A percentile compares a stretch with the other conserved stretches of the same genome.
Conservation (phyloP, 192 early-diverging fungal genomes). For the Oehlia diaphana region DNA sequence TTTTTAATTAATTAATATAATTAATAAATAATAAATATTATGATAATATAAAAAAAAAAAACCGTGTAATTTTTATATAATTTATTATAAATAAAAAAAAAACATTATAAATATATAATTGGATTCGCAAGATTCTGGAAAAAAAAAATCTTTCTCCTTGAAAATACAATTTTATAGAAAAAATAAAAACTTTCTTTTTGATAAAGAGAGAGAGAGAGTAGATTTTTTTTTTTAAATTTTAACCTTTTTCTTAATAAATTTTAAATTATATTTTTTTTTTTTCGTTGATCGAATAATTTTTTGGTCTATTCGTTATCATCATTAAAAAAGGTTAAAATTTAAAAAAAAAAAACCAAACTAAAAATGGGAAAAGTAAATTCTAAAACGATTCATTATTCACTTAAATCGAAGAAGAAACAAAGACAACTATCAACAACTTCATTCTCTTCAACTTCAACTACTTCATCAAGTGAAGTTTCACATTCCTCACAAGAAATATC, state of each 20-base stretch:
- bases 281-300: conserved; percentile 10
- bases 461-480: background rate
- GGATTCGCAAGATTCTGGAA: background rate
- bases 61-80: too few species aligned
- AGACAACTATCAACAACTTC: conserved; percentile 2
- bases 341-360: background rate
- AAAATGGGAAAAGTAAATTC: conserved; percentile 17
- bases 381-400: background rate
- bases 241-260: background rate
- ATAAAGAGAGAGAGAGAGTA: background rate
- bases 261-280: background rate
- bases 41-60: too few species aligned
- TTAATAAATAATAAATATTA: too few species aligned
- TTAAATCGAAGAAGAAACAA: background rate
- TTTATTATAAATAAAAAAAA: too few species aligned
- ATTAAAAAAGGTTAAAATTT: background rate
- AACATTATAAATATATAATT: background rate
- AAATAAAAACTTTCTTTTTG: background rate
- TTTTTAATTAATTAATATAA: too few species aligned
- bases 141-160: background rate
- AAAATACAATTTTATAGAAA: background rate
- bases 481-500: background rate
- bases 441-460: background rate
- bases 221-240: conserved; percentile 14
- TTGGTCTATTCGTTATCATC: too few species aligned